Evolutionary conservation across 192 early-diverging fungal genomes (phyloP).

Genomic region (Podila clonocystis): DNA sequence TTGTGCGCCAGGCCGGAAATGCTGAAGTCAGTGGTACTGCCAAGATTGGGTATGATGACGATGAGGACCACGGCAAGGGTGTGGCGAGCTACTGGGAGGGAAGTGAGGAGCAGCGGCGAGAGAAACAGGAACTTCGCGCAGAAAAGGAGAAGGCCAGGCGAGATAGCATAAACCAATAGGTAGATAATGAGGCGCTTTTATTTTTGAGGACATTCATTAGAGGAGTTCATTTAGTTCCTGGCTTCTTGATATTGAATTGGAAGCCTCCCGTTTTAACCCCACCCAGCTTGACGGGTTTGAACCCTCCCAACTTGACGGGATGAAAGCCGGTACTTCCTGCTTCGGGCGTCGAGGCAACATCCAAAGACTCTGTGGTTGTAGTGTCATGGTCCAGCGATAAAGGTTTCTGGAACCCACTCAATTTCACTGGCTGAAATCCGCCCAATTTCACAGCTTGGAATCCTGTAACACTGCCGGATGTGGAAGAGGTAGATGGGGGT

Average conservation of each 20-base stretch:
- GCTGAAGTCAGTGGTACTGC: constrained; percentile 45
- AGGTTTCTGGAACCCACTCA: neutral
- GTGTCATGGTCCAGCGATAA: neutral
- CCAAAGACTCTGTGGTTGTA: neutral
- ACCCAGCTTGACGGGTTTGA: constrained; percentile 49
- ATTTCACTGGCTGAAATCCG: constrained; percentile 13
- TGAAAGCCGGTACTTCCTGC: constrained; percentile 27
- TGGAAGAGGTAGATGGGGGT: too few relatives aligned
- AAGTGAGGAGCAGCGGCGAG: constrained; percentile 17
- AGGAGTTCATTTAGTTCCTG: constrained; percentile 19
- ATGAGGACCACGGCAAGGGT: neutral
- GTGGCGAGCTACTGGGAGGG: constrained; percentile 9
- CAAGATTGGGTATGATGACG: constrained; percentile 38
- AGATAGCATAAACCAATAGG: constrained; percentile 13
- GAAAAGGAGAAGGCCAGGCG: constrained; percentile 29
- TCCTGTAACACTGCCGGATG: neutral
- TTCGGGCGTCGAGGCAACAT: neutral
- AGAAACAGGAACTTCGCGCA: constrained; percentile 16
- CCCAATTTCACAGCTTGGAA: constrained; percentile 23
- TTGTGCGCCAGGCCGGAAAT: constrained; percentile 47
- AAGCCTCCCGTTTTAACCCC: constrained; percentile 44
- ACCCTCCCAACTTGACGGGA: constrained; percentile 31
- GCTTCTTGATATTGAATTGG: constrained; percentile 26
- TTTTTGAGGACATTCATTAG: too few relatives aligned
- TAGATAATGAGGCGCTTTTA: neutral